Percentiles rank a stretch among this genome's conserved stretches.
phyloP scores from a whole-genome alignment of 1,284 basidiomycete species.

The Puccinia coronata region DNA sequence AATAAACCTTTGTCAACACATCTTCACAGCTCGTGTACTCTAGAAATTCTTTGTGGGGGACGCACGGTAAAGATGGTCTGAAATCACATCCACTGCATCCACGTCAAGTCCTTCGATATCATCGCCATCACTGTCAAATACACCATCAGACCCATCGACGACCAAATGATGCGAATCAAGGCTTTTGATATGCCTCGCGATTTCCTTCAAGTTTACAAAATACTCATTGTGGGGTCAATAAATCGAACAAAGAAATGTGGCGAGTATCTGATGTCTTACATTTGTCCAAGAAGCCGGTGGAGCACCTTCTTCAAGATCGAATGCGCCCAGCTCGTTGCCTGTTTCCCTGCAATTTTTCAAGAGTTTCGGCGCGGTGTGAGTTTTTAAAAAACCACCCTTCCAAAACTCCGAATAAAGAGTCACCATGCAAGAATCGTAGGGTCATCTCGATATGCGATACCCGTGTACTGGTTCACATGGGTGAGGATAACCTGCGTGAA shows the following conservation, averaged over 20 bases:
- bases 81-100: slow-evolving; percentile 32
- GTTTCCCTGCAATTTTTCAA: slow-evolving; percentile 48
- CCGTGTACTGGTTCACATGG: slow-evolving; percentile 51
- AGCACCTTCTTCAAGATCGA: slow-evolving; percentile 46
- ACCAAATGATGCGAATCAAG: slow-evolving; percentile 50
- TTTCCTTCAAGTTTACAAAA: neutral
- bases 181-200: slow-evolving; percentile 46
- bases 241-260: slow-evolving; percentile 5
- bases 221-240: neutral
- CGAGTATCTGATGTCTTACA: slow-evolving; percentile 4
- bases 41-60: neutral
- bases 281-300: slow-evolving; percentile 51
- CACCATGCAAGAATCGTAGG: slow-evolving; percentile 52
- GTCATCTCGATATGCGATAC: slow-evolving; percentile 51
- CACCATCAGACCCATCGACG: slow-evolving; percentile 51
- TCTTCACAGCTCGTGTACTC: neutral
- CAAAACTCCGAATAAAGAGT: neutral
- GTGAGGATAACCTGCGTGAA: slow-evolving; percentile 29
- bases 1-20: neutral
- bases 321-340: slow-evolving; percentile 50
- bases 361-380: neutral
- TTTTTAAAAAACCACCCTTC: neutral
- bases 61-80: slow-evolving; percentile 46
- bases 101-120: slow-evolving; percentile 33
- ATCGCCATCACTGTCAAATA: slow-evolving; percentile 22